These are phyloP conservation scores for Coix lacrymajobi DNA, from an alignment of 176 grass and related monocot species.

Conservation along the genomic window DNA sequence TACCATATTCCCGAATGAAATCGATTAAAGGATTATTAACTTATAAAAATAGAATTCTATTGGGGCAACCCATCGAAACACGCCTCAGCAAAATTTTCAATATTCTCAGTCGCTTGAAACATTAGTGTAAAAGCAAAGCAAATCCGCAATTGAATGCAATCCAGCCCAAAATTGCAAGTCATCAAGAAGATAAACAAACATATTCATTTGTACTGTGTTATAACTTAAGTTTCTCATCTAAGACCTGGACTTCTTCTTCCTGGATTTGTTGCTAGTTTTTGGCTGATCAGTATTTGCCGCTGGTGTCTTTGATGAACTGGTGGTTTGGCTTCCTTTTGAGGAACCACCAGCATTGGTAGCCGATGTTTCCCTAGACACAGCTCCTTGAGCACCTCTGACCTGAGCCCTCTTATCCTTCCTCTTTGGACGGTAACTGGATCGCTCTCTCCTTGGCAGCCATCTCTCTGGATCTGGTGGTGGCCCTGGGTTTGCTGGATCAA, in stretches of 20 bases:
- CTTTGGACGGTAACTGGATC: slow-evolving; percentile 86
- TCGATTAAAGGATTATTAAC: neutral
- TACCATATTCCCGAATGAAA: neutral
- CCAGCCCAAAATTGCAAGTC: slow-evolving; percentile 20
- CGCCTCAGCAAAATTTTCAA: slow-evolving; percentile 6
- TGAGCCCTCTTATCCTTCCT: slow-evolving; percentile 90
- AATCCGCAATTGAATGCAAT: neutral
- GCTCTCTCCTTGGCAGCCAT: slow-evolving; percentile 86
- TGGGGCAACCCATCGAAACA: neutral
- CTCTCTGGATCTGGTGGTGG: slow-evolving; percentile 89
- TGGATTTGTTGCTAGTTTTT: slow-evolving; percentile 52
- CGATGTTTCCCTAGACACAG: slow-evolving; percentile 51
- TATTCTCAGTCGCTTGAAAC: neutral
- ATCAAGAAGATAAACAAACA: slow-evolving; percentile 21
- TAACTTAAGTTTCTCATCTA: slow-evolving; percentile 27
- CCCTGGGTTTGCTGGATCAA: slow-evolving; percentile 75
- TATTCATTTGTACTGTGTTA: neutral
- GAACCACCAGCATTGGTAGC: slow-evolving; percentile 12
- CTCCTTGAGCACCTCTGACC: slow-evolving; percentile 82
- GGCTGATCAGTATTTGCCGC: slow-evolving; percentile 42
- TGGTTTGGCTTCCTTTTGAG: slow-evolving; percentile 9
- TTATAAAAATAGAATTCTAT: neutral
- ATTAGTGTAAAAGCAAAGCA: slow-evolving; percentile 18
- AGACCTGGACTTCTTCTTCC: slow-evolving; percentile 72
- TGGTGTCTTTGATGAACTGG: slow-evolving; percentile 41